These are phyloP conservation scores for Davidsoniella eucalypti DNA, from an alignment of 2,329 filamentous ascomycete species.

Conservation along the genomic window DNA sequence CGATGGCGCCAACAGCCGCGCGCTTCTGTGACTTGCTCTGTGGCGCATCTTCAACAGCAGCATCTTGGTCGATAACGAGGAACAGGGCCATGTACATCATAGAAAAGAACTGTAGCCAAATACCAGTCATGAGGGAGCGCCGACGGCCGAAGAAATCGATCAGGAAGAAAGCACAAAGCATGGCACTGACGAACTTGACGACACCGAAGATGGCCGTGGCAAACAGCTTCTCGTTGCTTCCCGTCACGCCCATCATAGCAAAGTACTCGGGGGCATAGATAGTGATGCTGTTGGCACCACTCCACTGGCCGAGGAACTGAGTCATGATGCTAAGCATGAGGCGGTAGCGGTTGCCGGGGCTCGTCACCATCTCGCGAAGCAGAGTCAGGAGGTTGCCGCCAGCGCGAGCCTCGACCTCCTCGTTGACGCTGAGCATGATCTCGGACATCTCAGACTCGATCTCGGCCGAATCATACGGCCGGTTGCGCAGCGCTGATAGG, in stretches of 20 bases:
- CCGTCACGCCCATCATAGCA: conserved; percentile 50
- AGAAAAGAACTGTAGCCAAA: conserved; percentile 40
- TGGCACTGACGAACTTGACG: conserved; percentile 50
- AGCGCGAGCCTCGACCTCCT: conserved; percentile 54
- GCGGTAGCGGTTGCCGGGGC: conserved; percentile 55
- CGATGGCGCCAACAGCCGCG: conserved; percentile 50
- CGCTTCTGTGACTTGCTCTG: conserved; percentile 25
- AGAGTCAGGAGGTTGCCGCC: conserved; percentile 48
- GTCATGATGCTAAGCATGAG: conserved; percentile 51
- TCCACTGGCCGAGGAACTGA: conserved; percentile 61
- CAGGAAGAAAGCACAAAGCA: conserved; percentile 59
- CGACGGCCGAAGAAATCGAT: conserved; percentile 68
- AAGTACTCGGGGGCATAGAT: conserved; percentile 64
- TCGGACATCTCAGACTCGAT: conserved; percentile 27
- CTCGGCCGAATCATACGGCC: conserved; percentile 46
- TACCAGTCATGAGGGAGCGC: conserved; percentile 43
- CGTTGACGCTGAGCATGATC: conserved; percentile 49
- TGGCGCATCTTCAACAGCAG: conserved; percentile 27
- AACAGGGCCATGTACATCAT: conserved; percentile 49
- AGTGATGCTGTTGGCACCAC: conserved; percentile 56
- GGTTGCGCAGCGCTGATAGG: conserved; percentile 43
- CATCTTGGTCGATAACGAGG: conserved; percentile 31
- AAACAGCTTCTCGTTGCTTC: conserved; percentile 51
- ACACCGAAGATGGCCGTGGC: conserved; percentile 63
- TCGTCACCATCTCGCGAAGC: conserved; percentile 50